These are phyloP conservation scores for Taiozyma sp. DNA, from an alignment of 1,139 yeast species.

Conservation along the genomic window DNA sequence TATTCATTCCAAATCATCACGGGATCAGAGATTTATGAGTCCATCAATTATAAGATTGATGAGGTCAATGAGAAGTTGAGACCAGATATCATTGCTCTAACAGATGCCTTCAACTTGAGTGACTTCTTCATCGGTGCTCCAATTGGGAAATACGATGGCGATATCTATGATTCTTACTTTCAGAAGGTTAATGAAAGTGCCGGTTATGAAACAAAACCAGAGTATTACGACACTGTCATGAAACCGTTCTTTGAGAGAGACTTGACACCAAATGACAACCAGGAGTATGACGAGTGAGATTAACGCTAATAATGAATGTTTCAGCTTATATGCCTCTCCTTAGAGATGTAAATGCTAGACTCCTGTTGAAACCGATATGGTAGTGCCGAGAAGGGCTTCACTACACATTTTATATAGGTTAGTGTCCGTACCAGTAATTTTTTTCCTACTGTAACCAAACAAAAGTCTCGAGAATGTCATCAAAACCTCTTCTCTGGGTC, in stretches of 20 bases:
- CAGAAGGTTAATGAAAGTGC: conserved; percentile 35
- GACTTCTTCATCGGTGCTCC: conserved; percentile 84
- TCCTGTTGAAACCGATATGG: no score
- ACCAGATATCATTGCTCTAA: conserved; percentile 70
- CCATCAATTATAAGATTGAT: conserved; percentile 19
- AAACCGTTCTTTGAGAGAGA: conserved; percentile 36
- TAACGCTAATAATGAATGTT: no score
- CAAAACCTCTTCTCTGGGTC: neutral
- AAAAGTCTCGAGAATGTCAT: neutral
- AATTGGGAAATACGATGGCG: conserved; percentile 80
- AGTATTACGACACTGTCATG: conserved; percentile 33
- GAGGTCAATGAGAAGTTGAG: conserved; percentile 46
- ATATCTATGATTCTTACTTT: conserved; percentile 76
- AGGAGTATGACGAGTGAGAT: conserved; percentile 11
- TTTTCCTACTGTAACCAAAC: neutral
- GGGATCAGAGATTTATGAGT: conserved; percentile 17
- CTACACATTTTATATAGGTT: no score
- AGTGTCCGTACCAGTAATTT: neutral
- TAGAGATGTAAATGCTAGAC: no score
- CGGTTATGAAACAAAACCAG: conserved; percentile 34
- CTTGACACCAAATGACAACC: conserved; percentile 15
- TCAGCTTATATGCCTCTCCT: no score
- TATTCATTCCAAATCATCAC: conserved; percentile 16
- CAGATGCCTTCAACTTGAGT: conserved; percentile 82
- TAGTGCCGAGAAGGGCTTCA: no score